These are phyloP conservation scores for Endogone sp. DNA, from an alignment of 192 early-diverging fungal species.

Conservation along the genomic window DNA sequence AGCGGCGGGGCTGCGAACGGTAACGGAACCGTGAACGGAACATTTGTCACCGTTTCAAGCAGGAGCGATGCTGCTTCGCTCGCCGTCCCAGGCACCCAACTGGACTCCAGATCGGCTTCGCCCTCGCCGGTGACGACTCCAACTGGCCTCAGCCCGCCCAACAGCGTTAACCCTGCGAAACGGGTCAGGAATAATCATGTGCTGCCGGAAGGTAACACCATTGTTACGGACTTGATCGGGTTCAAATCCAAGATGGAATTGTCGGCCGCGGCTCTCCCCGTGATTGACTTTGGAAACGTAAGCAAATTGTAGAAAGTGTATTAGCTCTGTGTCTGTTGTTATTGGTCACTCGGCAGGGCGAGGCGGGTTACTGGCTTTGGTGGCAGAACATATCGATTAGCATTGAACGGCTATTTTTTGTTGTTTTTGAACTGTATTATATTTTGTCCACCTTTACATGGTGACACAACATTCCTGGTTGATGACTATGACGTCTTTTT, in stretches of 20 bases:
- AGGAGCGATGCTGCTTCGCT: not conserved
- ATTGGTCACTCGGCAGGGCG: too few relatives aligned
- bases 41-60: not conserved
- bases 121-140: not conserved
- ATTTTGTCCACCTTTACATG: too few relatives aligned
- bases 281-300: not conserved
- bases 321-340: too few relatives aligned
- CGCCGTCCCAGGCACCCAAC: not conserved
- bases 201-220: conserved; percentile 30
- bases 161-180: not conserved
- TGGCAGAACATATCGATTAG: too few relatives aligned
- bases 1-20: not conserved
- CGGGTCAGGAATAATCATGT: conserved; percentile 16
- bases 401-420: too few relatives aligned
- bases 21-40: not conserved
- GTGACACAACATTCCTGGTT: too few relatives aligned
- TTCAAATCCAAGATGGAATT: conserved; percentile 47
- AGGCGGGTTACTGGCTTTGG: too few relatives aligned
- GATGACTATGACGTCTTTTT: too few relatives aligned
- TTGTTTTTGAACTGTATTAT: too few relatives aligned
- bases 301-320: conserved; percentile 2
- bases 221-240: conserved; percentile 40
- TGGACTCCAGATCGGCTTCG: not conserved
- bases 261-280: conserved; percentile 37
- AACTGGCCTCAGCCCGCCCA: not conserved